Evolutionary conservation across 352 stramenopile genomes (phyloP).

Genomic region (Thraustochytrium striatum): DNA sequence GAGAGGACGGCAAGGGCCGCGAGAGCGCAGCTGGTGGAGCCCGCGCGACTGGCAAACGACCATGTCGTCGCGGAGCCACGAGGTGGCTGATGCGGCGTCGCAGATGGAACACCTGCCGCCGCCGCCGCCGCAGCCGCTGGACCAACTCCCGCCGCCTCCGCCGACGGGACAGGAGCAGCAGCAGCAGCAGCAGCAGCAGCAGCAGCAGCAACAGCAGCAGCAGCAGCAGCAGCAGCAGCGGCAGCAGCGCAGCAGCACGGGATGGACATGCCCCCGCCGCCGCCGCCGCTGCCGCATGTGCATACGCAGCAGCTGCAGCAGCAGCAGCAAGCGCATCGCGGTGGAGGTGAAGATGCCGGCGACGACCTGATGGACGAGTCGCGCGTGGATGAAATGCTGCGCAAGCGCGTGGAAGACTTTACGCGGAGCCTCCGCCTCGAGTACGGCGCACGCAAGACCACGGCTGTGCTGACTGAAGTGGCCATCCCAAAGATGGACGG

Average conservation of each 20-base stretch:
- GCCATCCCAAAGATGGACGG: neutral
- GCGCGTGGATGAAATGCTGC: neutral
- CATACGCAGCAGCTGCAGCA: too few relatives aligned
- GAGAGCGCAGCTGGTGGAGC: neutral
- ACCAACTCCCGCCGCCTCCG: neutral
- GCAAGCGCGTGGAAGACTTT: neutral
- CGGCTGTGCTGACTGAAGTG: neutral
- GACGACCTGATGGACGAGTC: neutral
- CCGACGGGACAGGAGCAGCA: neutral
- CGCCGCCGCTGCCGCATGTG: too few relatives aligned
- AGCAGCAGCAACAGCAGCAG: slow-evolving; percentile 1
- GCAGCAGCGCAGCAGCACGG: too few relatives aligned
- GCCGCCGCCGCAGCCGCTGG: neutral
- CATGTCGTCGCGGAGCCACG: neutral
- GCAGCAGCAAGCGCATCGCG: too few relatives aligned
- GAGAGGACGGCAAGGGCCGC: slow-evolving; percentile 4
- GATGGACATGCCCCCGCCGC: too few relatives aligned
- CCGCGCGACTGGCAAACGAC: neutral
- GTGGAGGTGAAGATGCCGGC: too few relatives aligned
- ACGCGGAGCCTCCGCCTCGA: neutral
- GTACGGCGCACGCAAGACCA: neutral
- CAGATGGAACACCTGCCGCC: neutral
- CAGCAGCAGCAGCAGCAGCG: slow-evolving; percentile 2
- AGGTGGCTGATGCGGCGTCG: neutral
- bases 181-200: neutral